Base-by-base conservation (phyloP, 495 filamentous ascomycete species). In the Penicillium fimorum region DNA sequence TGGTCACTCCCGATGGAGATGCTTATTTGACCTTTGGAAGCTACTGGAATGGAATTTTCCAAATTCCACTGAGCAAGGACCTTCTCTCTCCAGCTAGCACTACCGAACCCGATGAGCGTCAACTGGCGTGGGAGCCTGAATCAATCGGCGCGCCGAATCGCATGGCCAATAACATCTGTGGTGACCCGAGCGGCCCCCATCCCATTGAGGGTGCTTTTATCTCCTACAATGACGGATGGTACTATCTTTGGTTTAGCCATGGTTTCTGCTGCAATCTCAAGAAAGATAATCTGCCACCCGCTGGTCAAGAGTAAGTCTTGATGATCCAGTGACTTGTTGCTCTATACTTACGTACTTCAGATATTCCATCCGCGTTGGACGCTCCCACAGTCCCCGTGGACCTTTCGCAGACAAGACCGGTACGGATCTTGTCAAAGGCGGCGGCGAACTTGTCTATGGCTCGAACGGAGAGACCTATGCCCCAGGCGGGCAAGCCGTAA, bases 1-100 rank as follows among this genome's bases (percentile, higher is more conserved):
- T 90, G 47, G 29, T 76, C n/a, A 64, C 67, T 3, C 57, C 62
- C 1, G 71, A 74, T 20, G 76, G 76, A 8, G 61, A 70, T 0
- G 80, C 79, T 38, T 83, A 81, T 56, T 68, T 92, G 49, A 83
- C 73, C 20, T 93, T 86, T 49, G 88, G 88, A 13, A 83, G 78
- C 38, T 93, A 88, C 70, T 93, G 88, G 88, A 73, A 75, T 10
- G 85, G 86, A 47, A 79, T 90, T 53, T 86, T 83, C 70, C 85
- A 89, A 65, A 81, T 86, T 5, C 67, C 77, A 5, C 75, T 90
- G 71, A 70, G 57, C 12, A 40, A 67, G 13, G 69, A 78, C 18
- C 60, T 81, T 13, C 73, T 65, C 64, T 74, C 67, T 3, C 53
- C 62, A 38, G 15, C 57, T 43, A 37, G 70, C 58, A 43, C 64